Evolutionary conservation across 208 protist genomes (phyloP), one percentile per base, ranked within the genome.

Genomic region (Leptomonas seymouri): DNA sequence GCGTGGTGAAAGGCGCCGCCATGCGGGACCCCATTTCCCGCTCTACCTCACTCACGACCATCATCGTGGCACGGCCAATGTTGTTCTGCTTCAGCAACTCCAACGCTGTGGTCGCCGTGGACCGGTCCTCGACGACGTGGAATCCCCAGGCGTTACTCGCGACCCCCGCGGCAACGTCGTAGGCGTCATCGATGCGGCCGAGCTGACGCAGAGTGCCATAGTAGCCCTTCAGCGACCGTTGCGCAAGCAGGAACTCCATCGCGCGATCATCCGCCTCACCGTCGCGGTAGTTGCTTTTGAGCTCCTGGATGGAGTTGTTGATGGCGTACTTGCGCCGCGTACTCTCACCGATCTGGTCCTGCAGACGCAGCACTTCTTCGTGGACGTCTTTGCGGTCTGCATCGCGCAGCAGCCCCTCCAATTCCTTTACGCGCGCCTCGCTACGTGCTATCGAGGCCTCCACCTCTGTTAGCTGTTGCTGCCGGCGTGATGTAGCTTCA

Each of bases 161-260:
- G 14, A 99, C 99, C 3, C 97, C 98, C 16, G 99, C 95, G 9
- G 99, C 99, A 34, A 99, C 84, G 80, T 99, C 98, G 81, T 99
- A 99, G 56, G 84, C 78, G 46, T 87, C 85, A 41, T 98, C 94
- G 58, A 99, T 99, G 21, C 89, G 84, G 56, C 99, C 99, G 4
- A 99, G 90, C 76, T 99, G 93, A 16, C 99, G 98, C 27, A 99
- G 86, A 23, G 98, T 96, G 36, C 99, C 99, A 68, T 97, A 96
- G 68, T 97, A 97, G 25, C 91, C 91, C 58, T 97, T 94, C 28
- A 97, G 76, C 2, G 76, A 84, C 14, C 89, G 82, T 73, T 97
- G 91, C 3, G 89, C 82, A 44, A 93, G 73, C 34, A 97, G 78
- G 69, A 95, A 97, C 67, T 95, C 82, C 75, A 93, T 85, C 14